Conservation (phyloP, 768 basidiomycete species). For the Tricholoma matsutake region DNA sequence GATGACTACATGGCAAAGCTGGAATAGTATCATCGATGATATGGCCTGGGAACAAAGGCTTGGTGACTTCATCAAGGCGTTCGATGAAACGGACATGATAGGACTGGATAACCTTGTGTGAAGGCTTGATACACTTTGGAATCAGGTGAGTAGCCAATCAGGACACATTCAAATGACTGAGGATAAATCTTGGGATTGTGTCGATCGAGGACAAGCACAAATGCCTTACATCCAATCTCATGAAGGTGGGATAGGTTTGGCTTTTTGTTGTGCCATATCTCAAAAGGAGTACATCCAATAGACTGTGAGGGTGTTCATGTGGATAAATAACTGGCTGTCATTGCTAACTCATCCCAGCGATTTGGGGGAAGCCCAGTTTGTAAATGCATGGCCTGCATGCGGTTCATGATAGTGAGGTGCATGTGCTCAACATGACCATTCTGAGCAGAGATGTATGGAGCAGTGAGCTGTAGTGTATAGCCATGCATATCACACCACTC, state of each 20-base stretch:
- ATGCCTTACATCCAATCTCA: conserved; percentile 27
- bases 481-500: conserved; percentile 7
- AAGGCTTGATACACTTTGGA: too few species aligned
- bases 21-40: too few species aligned
- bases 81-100: too few species aligned
- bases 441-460: conserved; percentile 32
- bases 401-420: conserved; percentile 32
- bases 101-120: too few species aligned
- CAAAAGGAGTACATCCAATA: conserved; percentile 10
- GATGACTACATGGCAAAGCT: too few species aligned
- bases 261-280: conserved; percentile 13
- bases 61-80: too few species aligned
- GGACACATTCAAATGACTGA: conserved; percentile 17
- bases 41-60: too few species aligned
- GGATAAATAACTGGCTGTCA: not conserved
- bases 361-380: too few species aligned
- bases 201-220: conserved; percentile 20
- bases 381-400: conserved; percentile 25
- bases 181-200: conserved; percentile 27
- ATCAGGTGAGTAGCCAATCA: conserved; percentile 16
- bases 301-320: not conserved
- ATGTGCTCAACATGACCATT: conserved; percentile 35
- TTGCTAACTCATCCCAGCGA: conserved; percentile 15
- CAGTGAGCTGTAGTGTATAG: conserved; percentile 15
- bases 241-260: conserved; percentile 26